phyloP scores from a whole-genome alignment of 495 filamentous ascomycete species.

The Pseudomonodictys pantanalensis region DNA sequence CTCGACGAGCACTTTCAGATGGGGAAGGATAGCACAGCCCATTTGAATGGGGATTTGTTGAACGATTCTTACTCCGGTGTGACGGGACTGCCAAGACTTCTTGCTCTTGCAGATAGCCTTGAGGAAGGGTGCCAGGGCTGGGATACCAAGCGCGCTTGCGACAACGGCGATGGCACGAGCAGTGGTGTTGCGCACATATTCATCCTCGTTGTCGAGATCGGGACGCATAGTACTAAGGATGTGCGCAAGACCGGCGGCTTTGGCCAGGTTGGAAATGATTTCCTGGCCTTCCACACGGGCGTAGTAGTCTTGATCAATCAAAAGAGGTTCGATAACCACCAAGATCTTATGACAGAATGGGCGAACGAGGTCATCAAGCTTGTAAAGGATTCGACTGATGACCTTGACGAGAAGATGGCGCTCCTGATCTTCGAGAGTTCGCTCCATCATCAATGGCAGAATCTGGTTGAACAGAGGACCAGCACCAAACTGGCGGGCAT shows the following conservation, averaged over 20 bases:
- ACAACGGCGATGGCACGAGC: constrained; percentile 97
- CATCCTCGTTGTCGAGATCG: constrained; percentile 97
- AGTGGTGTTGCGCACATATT: constrained; percentile 99
- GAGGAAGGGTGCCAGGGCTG: constrained; percentile 89
- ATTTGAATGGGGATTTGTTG: constrained; percentile 99
- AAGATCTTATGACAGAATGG: constrained; percentile 98
- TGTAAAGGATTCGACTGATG: constrained; percentile 97
- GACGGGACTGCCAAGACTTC: constrained; percentile 97
- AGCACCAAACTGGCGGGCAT: constrained; percentile 94
- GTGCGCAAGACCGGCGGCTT: constrained; percentile 93
- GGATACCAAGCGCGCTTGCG: constrained; percentile 93
- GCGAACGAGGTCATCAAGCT: constrained; percentile 93
- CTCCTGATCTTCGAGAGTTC: constrained; percentile 96
- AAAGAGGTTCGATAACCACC: constrained; percentile 96
- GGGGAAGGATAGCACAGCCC: constrained; percentile 95
- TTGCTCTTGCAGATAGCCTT: constrained; percentile 95
- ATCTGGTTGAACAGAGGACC: constrained; percentile 97
- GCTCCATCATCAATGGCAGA: constrained; percentile 95
- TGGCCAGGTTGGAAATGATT: constrained; percentile 96
- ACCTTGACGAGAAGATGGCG: constrained; percentile 98
- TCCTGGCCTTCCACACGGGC: constrained; percentile 96
- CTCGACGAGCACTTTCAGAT: constrained; percentile 93
- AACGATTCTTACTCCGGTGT: constrained; percentile 99
- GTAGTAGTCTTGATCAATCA: constrained; percentile 99
- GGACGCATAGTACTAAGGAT: constrained; percentile 99